These are phyloP conservation scores for Scheffersomyces parashehatae DNA, from an alignment of 1,139 yeast genomes.

Conservation along the genomic window DNA sequence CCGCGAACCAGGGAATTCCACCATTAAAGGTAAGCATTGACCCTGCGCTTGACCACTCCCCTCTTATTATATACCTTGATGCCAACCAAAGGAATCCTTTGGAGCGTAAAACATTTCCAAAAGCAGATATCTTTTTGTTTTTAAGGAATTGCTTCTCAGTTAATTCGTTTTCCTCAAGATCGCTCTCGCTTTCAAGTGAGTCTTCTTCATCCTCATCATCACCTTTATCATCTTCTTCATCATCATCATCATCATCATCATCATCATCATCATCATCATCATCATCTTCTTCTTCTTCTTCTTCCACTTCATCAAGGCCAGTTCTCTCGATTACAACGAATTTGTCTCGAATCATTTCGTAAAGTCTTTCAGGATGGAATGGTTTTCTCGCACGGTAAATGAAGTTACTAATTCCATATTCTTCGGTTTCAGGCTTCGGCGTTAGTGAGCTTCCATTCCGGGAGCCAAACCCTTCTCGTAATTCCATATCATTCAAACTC, in stretches of 20 bases:
- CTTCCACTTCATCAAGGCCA: conserved; percentile 14
- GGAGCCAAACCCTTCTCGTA: conserved; percentile 35
- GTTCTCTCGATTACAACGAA: conserved; percentile 30
- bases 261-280: conserved; percentile 11
- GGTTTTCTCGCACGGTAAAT: conserved; percentile 41
- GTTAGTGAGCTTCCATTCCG: conserved; percentile 17
- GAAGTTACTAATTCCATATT: conserved; percentile 45
- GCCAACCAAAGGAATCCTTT: conserved; percentile 53
- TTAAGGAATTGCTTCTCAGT: conserved; percentile 21
- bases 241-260: conserved; percentile 8
- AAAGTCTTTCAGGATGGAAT: conserved; percentile 45
- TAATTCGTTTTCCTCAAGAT: conserved; percentile 19
- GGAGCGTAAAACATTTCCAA: conserved; percentile 38
- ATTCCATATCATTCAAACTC: conserved; percentile 39
- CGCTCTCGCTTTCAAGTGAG: conserved; percentile 15
- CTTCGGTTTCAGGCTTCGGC: conserved; percentile 33
- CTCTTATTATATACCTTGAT: conserved; percentile 38
- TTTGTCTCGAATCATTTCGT: conserved; percentile 34
- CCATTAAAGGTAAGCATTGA: conserved; percentile 43
- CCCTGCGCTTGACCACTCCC: conserved; percentile 51
- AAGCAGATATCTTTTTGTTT: conserved; percentile 36
- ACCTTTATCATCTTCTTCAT: conserved; percentile 8
- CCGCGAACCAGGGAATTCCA: conserved; percentile 48
- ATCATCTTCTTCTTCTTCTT: conserved; percentile 11
- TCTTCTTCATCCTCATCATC: conserved; percentile 9